Evolutionary conservation across 441 rosid genomes (phyloP).

Genomic region (Syzygium syzygioides): DNA sequence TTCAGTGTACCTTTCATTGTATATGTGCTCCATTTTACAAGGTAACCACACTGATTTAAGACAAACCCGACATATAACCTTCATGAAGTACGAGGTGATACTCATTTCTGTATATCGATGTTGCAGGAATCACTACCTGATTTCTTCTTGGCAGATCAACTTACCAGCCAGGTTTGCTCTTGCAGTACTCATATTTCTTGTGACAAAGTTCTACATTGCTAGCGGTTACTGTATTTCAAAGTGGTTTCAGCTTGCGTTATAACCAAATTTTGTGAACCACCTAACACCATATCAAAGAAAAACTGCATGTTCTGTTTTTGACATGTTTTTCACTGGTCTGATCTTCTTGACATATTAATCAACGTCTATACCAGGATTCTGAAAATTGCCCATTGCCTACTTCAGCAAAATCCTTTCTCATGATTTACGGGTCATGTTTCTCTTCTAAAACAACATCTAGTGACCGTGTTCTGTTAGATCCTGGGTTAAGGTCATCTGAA

Average conservation of each 20-base stretch:
- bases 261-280: not conserved
- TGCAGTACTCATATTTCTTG: not conserved
- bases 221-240: not conserved
- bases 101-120: not conserved
- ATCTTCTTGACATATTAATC: not conserved
- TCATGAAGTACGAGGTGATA: not conserved
- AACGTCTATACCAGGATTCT: not conserved
- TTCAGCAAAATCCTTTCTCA: not conserved
- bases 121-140: conserved; percentile 63
- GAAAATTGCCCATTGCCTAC: not conserved
- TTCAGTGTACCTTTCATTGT: conserved; percentile 43
- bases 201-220: not conserved
- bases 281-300: not conserved
- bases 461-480: not conserved
- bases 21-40: conserved; percentile 67
- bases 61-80: not conserved
- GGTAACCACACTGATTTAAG: conserved; percentile 28
- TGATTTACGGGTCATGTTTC: not conserved
- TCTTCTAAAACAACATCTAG: not conserved
- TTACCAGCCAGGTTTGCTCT: conserved; percentile 64
- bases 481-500: not conserved
- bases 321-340: not conserved
- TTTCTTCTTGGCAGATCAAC: conserved; percentile 81
- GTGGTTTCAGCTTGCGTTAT: not conserved
- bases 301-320: not conserved